phyloP scores from a whole-genome alignment of 306 rosid species.

The Rosa persica region DNA sequence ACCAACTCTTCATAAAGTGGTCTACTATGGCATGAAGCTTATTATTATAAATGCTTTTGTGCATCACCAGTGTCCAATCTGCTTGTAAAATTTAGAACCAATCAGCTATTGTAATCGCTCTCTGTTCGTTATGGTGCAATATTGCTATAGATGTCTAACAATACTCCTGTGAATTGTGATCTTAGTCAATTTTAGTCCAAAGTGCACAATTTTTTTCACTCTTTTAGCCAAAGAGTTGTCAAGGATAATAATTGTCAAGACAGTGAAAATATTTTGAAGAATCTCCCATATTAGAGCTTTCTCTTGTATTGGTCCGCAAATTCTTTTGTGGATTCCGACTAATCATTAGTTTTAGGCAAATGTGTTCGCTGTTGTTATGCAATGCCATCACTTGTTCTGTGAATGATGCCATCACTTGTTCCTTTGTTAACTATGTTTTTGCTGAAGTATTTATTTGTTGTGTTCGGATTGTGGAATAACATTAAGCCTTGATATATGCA shows the following conservation, averaged over 20 bases:
- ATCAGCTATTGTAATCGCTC: no score
- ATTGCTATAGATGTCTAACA: not conserved
- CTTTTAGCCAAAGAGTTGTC: not conserved
- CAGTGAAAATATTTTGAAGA: not conserved
- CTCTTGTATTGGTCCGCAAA: no score
- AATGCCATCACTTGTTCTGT: no score
- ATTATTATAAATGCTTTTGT: no score
- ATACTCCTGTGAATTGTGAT: not conserved
- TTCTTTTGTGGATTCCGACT: not conserved
- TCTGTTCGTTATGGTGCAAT: not conserved
- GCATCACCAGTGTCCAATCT: no score
- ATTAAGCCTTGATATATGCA: conserved; percentile 34
- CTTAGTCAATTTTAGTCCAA: not conserved
- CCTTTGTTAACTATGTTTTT: not conserved
- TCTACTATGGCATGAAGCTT: no score
- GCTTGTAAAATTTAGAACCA: no score
- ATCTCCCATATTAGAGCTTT: no score
- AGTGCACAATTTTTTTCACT: not conserved
- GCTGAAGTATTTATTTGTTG: not conserved
- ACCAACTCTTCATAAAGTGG: no score
- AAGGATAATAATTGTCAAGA: not conserved
- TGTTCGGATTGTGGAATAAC: not conserved
- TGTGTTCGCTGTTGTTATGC: no score
- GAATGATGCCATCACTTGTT: not conserved
- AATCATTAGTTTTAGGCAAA: not conserved